Evolutionary conservation across 768 basidiomycete genomes (phyloP), one percentile per base, ranked within the genome.

Genomic region (Mycena belliarum): DNA sequence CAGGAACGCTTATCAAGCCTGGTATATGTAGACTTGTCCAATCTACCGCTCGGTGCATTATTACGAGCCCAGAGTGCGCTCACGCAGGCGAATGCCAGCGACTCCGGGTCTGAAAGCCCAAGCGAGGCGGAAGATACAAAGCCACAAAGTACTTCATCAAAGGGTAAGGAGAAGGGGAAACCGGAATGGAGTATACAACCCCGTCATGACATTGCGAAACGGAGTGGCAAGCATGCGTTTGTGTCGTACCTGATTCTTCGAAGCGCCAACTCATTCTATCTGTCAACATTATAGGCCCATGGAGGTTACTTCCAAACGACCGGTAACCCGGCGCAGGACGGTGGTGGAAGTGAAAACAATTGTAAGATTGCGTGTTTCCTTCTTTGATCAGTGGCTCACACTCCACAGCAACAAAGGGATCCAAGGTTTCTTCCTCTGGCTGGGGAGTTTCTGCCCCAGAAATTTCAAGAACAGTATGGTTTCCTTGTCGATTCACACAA

Each of bases 181-280:
- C 72, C 72, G 33, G 79, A 78, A 65, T 75, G 76, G 76, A 74
- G 70, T 63, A 64, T 72, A 49, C 76, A 75, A 59, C 69, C 72
- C 43, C 77, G 77, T 54, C 78, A 71, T 35, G 76, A 79, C 55
- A 75, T 84, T 4, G 68, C 77, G 14, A 89, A 88, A 72, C 80
- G 94, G 41, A 69, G 80, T 6, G 83, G 82, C 68, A 97, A 98
- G 67, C 88, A 96, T 73, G 93, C 95, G 95, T 95, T 73, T 60
- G 93, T 80, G 28, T 33, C 59, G 15, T 43, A 25, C 16, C 26
- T 38, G 23, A 28, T 53, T 12, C 25, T 32, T 28, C 21, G 49
- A 38, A n/a, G 16, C 63, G 15, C 38, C 53, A n/a, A 56, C 18
- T 58, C 35, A 49, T 63, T 16, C 38, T 52, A 57, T 59, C 37